These are phyloP conservation scores for Fusarium sp. DNA, from an alignment of 2,329 filamentous ascomycete genomes.

Conservation along the genomic window DNA sequence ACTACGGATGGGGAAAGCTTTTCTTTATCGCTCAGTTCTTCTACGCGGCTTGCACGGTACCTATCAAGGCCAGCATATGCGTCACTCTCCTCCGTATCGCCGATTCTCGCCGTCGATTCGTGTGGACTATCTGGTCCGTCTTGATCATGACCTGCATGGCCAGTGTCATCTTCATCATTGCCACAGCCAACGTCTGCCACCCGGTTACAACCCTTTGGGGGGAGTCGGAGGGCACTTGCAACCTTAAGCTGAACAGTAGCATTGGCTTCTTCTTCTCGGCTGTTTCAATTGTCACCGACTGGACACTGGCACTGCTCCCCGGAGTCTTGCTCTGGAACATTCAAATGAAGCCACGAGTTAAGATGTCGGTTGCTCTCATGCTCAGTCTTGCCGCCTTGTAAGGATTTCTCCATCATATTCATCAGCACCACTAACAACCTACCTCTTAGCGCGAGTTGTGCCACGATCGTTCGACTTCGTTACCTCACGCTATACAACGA, in stretches of 20 bases:
- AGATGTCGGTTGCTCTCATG: slow-evolving; percentile 35
- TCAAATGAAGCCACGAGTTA: slow-evolving; percentile 42
- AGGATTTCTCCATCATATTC: neutral
- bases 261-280: slow-evolving; percentile 44
- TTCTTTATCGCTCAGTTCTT: slow-evolving; percentile 40
- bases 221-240: slow-evolving; percentile 30
- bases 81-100: slow-evolving; percentile 45
- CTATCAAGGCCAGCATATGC: slow-evolving; percentile 45
- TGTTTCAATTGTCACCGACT: slow-evolving; percentile 43
- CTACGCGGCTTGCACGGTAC: slow-evolving; percentile 35
- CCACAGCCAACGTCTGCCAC: slow-evolving; percentile 39
- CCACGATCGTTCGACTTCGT: slow-evolving; percentile 37
- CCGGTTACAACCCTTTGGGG: slow-evolving; percentile 43
- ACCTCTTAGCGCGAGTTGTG: slow-evolving; percentile 29
- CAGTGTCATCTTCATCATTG: slow-evolving; percentile 36
- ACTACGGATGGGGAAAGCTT: slow-evolving; percentile 4
- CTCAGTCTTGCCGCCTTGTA: slow-evolving; percentile 39
- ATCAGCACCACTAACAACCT: slow-evolving; percentile 1
- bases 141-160: slow-evolving; percentile 20
- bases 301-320: slow-evolving; percentile 41
- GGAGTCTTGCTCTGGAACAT: slow-evolving; percentile 42
- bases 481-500: slow-evolving; percentile 39
- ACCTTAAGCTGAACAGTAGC: slow-evolving; percentile 28
- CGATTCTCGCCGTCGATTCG: slow-evolving; percentile 24
- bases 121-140: slow-evolving; percentile 28